Conservation (phyloP, 495 filamentous ascomycete genomes). For the Mytilinidion resinicola region DNA sequence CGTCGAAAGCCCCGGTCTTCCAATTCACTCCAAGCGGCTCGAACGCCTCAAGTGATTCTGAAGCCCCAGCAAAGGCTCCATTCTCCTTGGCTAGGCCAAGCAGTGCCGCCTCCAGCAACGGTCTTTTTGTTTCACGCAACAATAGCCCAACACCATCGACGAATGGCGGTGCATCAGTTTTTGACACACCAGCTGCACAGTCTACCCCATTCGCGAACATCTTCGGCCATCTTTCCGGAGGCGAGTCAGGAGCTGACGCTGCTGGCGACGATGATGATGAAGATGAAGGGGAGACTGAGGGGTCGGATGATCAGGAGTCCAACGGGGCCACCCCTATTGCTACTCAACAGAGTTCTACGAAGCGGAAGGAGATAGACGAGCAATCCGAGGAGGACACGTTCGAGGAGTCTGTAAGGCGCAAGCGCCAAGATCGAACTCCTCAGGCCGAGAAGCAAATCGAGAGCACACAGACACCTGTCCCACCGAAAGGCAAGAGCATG, state of each 20-base stretch:
- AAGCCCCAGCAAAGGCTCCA: background rate
- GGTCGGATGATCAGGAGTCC: background rate
- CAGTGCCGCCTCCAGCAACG: background rate
- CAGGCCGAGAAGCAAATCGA: background rate
- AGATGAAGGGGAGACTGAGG: background rate
- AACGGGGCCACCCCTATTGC: background rate
- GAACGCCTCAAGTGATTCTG: background rate
- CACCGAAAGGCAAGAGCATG: background rate
- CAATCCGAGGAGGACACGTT: background rate
- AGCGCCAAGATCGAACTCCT: background rate
- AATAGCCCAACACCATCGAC: background rate
- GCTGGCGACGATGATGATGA: background rate
- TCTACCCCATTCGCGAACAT: background rate
- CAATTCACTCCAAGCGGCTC: background rate
- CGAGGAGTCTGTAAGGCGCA: background rate
- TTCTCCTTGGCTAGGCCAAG: background rate
- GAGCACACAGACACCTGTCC: background rate
- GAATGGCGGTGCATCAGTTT: conserved; percentile 1
- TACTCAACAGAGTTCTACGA: background rate
- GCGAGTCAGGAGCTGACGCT: background rate
- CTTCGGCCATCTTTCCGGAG: conserved; percentile 1
- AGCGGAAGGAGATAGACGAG: background rate
- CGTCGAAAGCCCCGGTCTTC: background rate
- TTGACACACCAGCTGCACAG: background rate
- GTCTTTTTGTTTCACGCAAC: background rate